Evolutionary conservation across 2,329 filamentous ascomycete species (phyloP).

Genomic region (Aspergillus costaricaensis): DNA sequence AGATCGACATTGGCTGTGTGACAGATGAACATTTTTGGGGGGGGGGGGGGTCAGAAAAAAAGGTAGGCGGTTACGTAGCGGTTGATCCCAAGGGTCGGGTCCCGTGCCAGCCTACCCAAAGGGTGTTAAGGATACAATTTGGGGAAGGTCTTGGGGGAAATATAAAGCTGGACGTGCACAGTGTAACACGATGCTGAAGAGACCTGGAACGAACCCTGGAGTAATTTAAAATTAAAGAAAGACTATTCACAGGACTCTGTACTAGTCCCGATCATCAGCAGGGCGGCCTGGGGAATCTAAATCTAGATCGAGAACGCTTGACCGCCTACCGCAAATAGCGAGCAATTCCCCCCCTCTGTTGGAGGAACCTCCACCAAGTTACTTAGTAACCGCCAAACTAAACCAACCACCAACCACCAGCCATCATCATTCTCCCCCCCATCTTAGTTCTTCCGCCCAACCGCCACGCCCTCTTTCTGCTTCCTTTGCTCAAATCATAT

Average conservation of each 20-base stretch:
- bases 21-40: too few relatives aligned
- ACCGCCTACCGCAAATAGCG: slow-evolving; percentile 28
- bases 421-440: slow-evolving; percentile 2
- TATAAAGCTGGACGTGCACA: not conserved
- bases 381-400: not conserved
- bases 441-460: slow-evolving; percentile 20
- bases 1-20: not conserved
- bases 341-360: slow-evolving; percentile 16
- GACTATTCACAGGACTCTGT: not conserved
- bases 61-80: not conserved
- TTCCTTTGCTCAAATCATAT: not conserved
- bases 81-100: not conserved
- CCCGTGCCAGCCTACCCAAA: slow-evolving; percentile 2
- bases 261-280: not conserved
- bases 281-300: not conserved
- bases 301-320: not conserved
- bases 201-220: not conserved
- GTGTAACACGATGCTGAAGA: not conserved
- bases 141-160: not conserved
- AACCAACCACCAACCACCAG: not conserved
- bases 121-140: not conserved
- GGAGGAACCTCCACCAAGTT: not conserved
- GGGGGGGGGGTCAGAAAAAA: not conserved
- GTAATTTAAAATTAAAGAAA: not conserved
- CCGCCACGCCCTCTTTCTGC: slow-evolving; percentile 22